phyloP scores from a whole-genome alignment of 1,284 basidiomycete genomes.

The Jaminaea rosea region DNA sequence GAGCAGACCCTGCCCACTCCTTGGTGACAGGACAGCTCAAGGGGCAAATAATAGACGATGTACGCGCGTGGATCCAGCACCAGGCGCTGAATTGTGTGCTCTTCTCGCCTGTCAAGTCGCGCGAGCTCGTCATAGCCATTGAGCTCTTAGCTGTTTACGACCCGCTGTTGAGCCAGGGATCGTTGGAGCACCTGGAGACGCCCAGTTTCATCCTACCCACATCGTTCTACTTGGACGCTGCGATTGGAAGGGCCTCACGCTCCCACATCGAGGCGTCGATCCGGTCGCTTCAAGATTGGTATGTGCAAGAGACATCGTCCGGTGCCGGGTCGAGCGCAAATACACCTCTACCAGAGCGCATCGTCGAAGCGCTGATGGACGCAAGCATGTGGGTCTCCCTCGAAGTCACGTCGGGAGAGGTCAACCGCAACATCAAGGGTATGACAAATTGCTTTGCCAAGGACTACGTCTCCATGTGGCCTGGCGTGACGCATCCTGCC shows the following conservation, averaged over 20 bases:
- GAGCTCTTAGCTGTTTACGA: constrained; percentile 1
- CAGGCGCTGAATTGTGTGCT: background rate
- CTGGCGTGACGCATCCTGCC: background rate
- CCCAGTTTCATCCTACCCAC: background rate
- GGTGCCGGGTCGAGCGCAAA: background rate
- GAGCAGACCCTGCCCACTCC: background rate
- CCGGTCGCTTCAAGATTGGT: background rate
- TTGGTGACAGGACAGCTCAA: background rate
- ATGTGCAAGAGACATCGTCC: background rate
- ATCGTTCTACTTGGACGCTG: background rate
- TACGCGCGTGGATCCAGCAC: background rate
- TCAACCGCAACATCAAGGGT: background rate
- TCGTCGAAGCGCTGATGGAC: background rate
- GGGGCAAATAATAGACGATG: background rate
- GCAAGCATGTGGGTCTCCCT: background rate
- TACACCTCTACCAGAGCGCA: background rate
- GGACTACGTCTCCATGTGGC: background rate
- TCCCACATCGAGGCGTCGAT: background rate
- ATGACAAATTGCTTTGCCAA: background rate
- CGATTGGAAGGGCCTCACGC: background rate
- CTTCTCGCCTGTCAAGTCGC: background rate
- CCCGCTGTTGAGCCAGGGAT: background rate
- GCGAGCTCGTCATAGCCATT: background rate
- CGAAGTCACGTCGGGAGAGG: background rate
- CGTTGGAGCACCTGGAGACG: background rate